A percentile compares a stretch with the other conserved stretches of the same genome.
These are phyloP conservation scores for Mesembryanthemum crystallinum DNA, from an alignment of 148 eudicot species.

Conservation along the genomic window DNA sequence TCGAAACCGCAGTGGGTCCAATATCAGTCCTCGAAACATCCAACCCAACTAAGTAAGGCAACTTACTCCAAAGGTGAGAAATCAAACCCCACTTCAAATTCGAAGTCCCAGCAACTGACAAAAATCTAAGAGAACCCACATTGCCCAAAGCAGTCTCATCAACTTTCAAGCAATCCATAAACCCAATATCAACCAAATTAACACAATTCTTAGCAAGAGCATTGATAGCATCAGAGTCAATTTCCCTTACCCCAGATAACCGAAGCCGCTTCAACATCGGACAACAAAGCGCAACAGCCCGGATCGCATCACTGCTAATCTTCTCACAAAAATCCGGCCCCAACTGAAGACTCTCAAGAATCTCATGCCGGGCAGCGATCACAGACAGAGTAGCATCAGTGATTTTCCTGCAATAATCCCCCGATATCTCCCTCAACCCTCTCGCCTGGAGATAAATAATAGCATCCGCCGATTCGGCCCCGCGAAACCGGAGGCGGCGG, in stretches of 20 bases:
- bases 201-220: conserved; percentile 60
- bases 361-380: conserved; percentile 76
- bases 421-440: conserved; percentile 60
- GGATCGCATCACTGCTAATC: conserved; percentile 71
- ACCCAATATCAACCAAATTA: conserved; percentile 67
- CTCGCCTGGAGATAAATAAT: conserved; percentile 60
- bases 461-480: conserved; percentile 79
- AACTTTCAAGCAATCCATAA: conserved; percentile 73
- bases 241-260: conserved; percentile 73
- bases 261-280: conserved; percentile 49
- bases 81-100: conserved; percentile 73
- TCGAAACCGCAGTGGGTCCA: conserved; percentile 44
- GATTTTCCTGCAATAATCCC: conserved; percentile 75
- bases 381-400: conserved; percentile 74
- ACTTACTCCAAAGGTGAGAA: conserved; percentile 58
- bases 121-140: conserved; percentile 53
- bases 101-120: conserved; percentile 82
- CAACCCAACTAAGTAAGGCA: conserved; percentile 66
- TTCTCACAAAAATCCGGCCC: conserved; percentile 89
- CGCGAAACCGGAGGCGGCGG: conserved; percentile 68
- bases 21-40: conserved; percentile 92
- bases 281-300: conserved; percentile 74
- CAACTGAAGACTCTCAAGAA: conserved; percentile 61
- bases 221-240: conserved; percentile 66
- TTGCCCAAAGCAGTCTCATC: conserved; percentile 75